Base-by-base conservation (phyloP, 305 asterid genomes). In the Ruellia speciosa region DNA sequence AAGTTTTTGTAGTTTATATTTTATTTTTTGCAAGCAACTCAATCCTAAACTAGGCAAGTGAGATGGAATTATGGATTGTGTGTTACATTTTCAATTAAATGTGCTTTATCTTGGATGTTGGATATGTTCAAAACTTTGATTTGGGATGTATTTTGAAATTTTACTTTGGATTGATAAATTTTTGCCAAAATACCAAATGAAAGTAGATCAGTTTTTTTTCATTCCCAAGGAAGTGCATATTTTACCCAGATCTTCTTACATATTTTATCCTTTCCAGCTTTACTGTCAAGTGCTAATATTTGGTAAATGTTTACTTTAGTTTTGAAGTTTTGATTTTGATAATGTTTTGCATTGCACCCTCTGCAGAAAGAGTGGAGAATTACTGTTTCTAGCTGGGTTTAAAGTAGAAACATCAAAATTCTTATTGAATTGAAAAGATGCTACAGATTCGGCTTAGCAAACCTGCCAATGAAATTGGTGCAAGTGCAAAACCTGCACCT, bases 401-500 rank as follows among this genome's bases (percentile, higher is more conserved):
- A 10, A 37, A 37, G 41, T 37, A 2, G 9, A 37, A 10, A 6
- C 12, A 37, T 37, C 41, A 7, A 10, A 24, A 6, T 37, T 37
- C 9, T 37, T 37, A 37, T 37, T 37, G 41, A 37, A 37, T 14
- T 4, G 10, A 9, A 47, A 65, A 72, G 75, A 90, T 90, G 97
- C 82, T 90, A 69, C 95, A 87, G 79, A 90, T 90, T 70, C 81
- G 87, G 56, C 90, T 87, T 20, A 83, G 87, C 83, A 90, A 85
- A 75, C 97, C 97, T 45, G 68, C 84, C 47, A 69, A 56, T 55
- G 96, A 79, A 64, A 62, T 78, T 66, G 85, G 83, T 69, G 85
- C 80, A 33, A 73, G 77, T 19, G 70, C 73, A 33, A 87, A 85
- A 66, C 74, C 83, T 59, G 71, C 64, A 69, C 68, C 75, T 12